Percentiles rank a stretch among this genome's conserved stretches.
phyloP scores from a whole-genome alignment of 371 early-diverging fungal genomes.

The Syncephalis fuscata region DNA sequence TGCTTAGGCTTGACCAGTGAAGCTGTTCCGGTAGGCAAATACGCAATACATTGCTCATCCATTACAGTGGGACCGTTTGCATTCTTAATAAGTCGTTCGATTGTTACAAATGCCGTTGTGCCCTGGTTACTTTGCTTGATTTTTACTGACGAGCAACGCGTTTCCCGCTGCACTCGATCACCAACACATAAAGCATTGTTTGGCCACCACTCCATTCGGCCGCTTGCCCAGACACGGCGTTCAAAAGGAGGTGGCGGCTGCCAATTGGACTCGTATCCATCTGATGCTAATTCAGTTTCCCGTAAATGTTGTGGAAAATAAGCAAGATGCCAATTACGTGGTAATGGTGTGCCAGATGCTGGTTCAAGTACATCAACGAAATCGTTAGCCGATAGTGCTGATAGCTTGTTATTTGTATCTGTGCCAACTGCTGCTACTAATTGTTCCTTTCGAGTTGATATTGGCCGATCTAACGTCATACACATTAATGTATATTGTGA shows the following conservation, averaged over 20 bases:
- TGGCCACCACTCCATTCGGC: constrained; percentile 31
- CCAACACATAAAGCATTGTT: constrained; percentile 43
- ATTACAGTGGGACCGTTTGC: constrained; percentile 38
- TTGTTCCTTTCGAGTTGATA: no score
- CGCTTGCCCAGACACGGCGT: constrained; percentile 80
- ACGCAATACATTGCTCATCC: constrained; percentile 55
- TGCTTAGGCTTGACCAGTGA: no score
- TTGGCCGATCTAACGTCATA: no score
- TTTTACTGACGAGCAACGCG: constrained; percentile 28
- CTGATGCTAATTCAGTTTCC: constrained; percentile 44
- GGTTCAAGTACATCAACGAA: not conserved
- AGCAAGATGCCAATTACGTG: constrained; percentile 57
- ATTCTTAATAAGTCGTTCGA: constrained; percentile 43
- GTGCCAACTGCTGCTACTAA: no score
- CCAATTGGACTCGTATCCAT: constrained; percentile 61
- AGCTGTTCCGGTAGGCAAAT: constrained; percentile 14
- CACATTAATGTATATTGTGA: no score
- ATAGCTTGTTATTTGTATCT: no score
- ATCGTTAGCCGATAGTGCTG: no score
- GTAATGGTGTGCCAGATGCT: constrained; percentile 23
- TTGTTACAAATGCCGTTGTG: constrained; percentile 47
- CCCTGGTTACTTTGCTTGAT: constrained; percentile 29
- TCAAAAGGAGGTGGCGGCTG: constrained; percentile 59
- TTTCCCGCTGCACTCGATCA: constrained; percentile 30
- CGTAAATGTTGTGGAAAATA: constrained; percentile 58